These are phyloP conservation scores for Penicillium atrosanguineum DNA, from an alignment of 495 filamentous ascomycete species.

Conservation along the genomic window DNA sequence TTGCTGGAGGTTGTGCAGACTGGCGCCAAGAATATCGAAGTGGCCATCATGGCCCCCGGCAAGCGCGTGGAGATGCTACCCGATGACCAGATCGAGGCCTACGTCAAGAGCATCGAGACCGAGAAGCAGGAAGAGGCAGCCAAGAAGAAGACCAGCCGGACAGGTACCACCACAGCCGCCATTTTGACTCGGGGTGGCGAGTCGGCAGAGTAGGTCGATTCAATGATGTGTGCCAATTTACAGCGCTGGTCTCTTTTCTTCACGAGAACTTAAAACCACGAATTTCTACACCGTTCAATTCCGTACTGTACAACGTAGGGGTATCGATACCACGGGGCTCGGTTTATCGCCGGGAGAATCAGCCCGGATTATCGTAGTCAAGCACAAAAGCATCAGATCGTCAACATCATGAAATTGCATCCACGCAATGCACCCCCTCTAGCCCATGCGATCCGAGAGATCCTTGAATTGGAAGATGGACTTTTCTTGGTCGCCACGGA, in stretches of 20 bases:
- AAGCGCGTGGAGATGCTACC: conserved; percentile 90
- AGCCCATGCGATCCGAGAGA: conserved; percentile 74
- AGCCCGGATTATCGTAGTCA: conserved; percentile 9
- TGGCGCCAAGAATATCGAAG: conserved; percentile 99
- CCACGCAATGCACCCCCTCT: conserved; percentile 8
- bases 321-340: conserved; percentile 18
- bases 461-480: conserved; percentile 73
- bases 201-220: conserved; percentile 17
- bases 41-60: conserved; percentile 96
- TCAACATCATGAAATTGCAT: conserved; percentile 31
- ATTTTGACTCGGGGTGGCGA: conserved; percentile 68
- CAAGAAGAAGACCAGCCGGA: conserved; percentile 87
- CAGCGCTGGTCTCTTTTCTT: conserved; percentile 28
- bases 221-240: conserved; percentile 25
- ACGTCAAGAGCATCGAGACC: conserved; percentile 96
- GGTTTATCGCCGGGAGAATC: conserved; percentile 5
- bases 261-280: conserved; percentile 29
- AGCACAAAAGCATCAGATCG: conserved; percentile 26
- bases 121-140: conserved; percentile 99
- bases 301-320: conserved; percentile 21
- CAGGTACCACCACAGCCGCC: conserved; percentile 72
- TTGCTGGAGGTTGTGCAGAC: conserved; percentile 97
- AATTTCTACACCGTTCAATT: conserved; percentile 14
- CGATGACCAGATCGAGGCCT: conserved; percentile 90
- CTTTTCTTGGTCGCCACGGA: conserved; percentile 56